Base-by-base conservation (phyloP, 164 flowering plant species). In the Vitis amurensis region DNA sequence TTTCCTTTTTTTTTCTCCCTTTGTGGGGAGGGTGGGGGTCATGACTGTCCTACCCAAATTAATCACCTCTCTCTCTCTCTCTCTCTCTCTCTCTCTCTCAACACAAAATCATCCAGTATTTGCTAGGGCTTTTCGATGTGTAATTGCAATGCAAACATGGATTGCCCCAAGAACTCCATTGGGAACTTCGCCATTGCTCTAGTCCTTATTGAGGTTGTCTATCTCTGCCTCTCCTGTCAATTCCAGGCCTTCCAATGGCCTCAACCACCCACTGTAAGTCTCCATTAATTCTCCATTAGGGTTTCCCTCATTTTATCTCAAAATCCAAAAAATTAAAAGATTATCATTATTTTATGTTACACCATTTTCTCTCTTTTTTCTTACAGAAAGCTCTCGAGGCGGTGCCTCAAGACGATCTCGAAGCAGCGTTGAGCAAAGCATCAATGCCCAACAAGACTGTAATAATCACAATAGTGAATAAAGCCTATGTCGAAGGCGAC, bases 381-480 rank as follows among this genome's bases (percentile, higher is more conserved):
- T 19, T 57, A 58, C 62, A 63, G 77, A 47, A 37, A 31, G 11
- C 11, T 58, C 13, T 59, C 55, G 0, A 13, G 61, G 37, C 16
- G 3, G 1, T 23, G 14, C 4, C 2, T 47, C 55, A 1, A 50
- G 37, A 70, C 66, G 87, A 80, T 47, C 83, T 87, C 1, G 86
- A 78, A 5, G 59, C 50, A 12, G 88, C 80, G 11, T 61, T 90
- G 55, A 59, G 59, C 10, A 57, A 57, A 67, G 85, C 89, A n/a
- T 63, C 89, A n/a, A 85, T 63, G 78, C 68, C 52, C 8, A 77
- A 86, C 82, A 86, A 81, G 73, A 89, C 90, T 1, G 63, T 91
- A 30, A 86, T 93, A 7, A 84, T 93, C 50, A 74, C 91, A 5
- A 64, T 89, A 1, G 81, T 88, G 13, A 91, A 93, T 80, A 82